A percentile compares a stretch with the other conserved stretches of the same genome.
phyloP scores from a whole-genome alignment of 2,329 filamentous ascomycete species.

The Hypomyces perniciosus region DNA sequence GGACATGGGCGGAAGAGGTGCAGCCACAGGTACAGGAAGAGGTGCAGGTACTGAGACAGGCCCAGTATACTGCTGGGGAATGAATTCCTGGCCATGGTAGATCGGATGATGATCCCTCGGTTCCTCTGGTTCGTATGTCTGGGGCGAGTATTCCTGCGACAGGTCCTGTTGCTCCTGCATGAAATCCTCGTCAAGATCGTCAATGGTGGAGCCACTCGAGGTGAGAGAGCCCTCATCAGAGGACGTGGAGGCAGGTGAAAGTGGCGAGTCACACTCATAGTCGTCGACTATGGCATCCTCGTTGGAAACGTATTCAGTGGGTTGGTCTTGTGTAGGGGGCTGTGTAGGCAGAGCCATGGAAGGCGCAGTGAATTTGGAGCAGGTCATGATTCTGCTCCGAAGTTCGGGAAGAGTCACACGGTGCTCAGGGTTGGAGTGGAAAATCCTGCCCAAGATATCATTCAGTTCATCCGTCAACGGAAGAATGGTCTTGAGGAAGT shows the following conservation, averaged over 20 bases:
- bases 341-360: conserved; percentile 32
- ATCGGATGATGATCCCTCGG: conserved; percentile 29
- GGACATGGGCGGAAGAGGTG: conserved; percentile 20
- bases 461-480: conserved; percentile 87
- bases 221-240: conserved; percentile 52
- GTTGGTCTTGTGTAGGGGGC: conserved; percentile 38
- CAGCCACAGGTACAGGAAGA: conserved; percentile 17
- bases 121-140: conserved; percentile 43
- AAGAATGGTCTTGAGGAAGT: conserved; percentile 88
- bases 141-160: conserved; percentile 36
- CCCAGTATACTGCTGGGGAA: conserved; percentile 40
- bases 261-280: conserved; percentile 40
- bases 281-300: conserved; percentile 41
- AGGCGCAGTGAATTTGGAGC: conserved; percentile 63
- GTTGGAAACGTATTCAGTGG: conserved; percentile 40
- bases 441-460: conserved; percentile 78
- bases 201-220: conserved; percentile 48
- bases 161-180: conserved; percentile 38
- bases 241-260: conserved; percentile 44
- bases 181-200: conserved; percentile 45
- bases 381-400: conserved; percentile 67
- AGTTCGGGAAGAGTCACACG: conserved; percentile 79
- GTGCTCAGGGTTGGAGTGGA: conserved; percentile 76
- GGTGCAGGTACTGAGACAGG: conserved; percentile 25
- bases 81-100: conserved; percentile 41